Conservation (phyloP, 768 basidiomycete genomes). For the Mrakia blollopis region DNA sequence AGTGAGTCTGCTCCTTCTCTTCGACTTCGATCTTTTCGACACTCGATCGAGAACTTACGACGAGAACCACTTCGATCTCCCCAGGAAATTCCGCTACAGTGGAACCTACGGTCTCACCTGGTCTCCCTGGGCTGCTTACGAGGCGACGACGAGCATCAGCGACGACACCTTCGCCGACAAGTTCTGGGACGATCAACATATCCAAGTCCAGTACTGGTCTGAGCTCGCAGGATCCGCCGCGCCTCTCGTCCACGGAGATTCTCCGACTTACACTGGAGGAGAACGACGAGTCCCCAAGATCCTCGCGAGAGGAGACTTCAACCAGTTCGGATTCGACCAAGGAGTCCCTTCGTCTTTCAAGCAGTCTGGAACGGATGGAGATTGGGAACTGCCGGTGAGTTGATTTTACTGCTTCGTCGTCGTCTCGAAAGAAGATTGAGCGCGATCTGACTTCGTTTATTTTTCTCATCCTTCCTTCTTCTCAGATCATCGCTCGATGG, state of each 20-base stretch:
- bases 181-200: slow-evolving; percentile 78
- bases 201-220: slow-evolving; percentile 90
- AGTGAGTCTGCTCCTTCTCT: slow-evolving; percentile 73
- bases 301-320: slow-evolving; percentile 81
- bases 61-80: background rate
- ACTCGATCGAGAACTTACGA: slow-evolving; percentile 37
- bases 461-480: background rate
- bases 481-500: slow-evolving; percentile 73
- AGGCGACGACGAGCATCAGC: slow-evolving; percentile 64
- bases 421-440: too few species aligned
- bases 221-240: slow-evolving; percentile 57
- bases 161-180: slow-evolving; percentile 52
- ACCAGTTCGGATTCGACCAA: slow-evolving; percentile 83
- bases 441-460: background rate
- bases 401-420: background rate
- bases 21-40: slow-evolving; percentile 44
- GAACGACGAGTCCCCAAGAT: slow-evolving; percentile 79
- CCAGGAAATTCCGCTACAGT: slow-evolving; percentile 64
- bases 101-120: slow-evolving; percentile 80
- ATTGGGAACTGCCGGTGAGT: slow-evolving; percentile 61
- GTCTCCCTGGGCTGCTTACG: slow-evolving; percentile 77
- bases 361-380: slow-evolving; percentile 54
- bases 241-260: slow-evolving; percentile 72
- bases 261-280: slow-evolving; percentile 52
- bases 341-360: slow-evolving; percentile 69